Evolutionary conservation across 148 eudicot species (phyloP), one percentile per base, ranked within the genome.

Genomic region (Nyssa sinensis): DNA sequence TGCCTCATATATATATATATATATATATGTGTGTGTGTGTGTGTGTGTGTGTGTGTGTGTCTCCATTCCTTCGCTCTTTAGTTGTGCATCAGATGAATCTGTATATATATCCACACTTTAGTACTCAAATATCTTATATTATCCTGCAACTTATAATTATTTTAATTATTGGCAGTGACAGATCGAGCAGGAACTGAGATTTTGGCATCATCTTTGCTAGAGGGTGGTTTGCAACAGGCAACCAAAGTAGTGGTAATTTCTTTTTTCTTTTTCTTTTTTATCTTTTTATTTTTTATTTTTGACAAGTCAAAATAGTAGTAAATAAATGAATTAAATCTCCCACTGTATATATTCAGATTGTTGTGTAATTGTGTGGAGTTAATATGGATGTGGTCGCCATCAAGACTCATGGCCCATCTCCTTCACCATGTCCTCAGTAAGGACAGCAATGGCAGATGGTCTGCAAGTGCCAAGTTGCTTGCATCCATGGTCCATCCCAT

Each of bases 131-230:
- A 37, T 53, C n/a, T 3, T 60, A 59, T 68, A 39, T 23, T 28
- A 35, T 60, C 30, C 1, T 47, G 25, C 14, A 25, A 27, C 31
- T 7, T 57, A 57, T 21, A 17, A 5, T 3, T 55, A 55, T 1
- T 55, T 3, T 37, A 4, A 55, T 7, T 57, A 57, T 32, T 75
- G 55, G 30, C 30, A 23, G 29, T 49, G 64, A 24, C 21, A 14
- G 19, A 5, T 21, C 62, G 64, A 74, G 63, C 82, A 79, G 70
- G 49, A 8, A 37, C 23, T 21, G 68, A 74, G 63, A 39, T 27
- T 0, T 9, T 13, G 31, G 29, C 62, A 41, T 31, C 41, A 70
- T 64, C 64, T 53, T 24, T 27, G 34, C 77, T 27, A 51, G 35
- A 51, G 53, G 57, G 7, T 25, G 57, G 7, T 25, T 11, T 47